Evolutionary conservation across 352 stramenopile genomes (phyloP).

Genomic region (Achlya hypogyna): DNA sequence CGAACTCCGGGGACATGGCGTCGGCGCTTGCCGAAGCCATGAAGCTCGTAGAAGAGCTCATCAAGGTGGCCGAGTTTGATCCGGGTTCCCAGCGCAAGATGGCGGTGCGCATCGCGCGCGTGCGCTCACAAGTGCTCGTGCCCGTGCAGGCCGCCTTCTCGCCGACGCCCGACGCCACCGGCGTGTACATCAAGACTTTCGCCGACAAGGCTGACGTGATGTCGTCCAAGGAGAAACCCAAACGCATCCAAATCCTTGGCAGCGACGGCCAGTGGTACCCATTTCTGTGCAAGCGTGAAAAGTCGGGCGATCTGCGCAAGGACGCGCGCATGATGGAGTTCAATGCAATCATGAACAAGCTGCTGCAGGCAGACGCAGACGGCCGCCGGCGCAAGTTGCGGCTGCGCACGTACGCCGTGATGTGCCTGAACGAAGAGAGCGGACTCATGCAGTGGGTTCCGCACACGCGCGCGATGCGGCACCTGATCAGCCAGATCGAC

Average conservation of each 20-base stretch:
- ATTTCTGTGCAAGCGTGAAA: slow-evolving; percentile 96
- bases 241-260: slow-evolving; percentile 90
- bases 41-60: slow-evolving; percentile 89
- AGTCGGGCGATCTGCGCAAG: slow-evolving; percentile 98
- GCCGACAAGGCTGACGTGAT: slow-evolving; percentile 92
- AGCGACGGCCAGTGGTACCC: slow-evolving; percentile 68
- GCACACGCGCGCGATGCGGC: slow-evolving; percentile 91
- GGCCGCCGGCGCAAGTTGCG: slow-evolving; percentile 87
- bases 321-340: slow-evolving; percentile 99
- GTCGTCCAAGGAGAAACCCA: slow-evolving; percentile 98
- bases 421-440: slow-evolving; percentile 99
- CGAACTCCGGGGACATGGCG: slow-evolving; percentile 51
- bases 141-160: slow-evolving; percentile 69
- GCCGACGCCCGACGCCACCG: slow-evolving; percentile 38
- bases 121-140: slow-evolving; percentile 65
- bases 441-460: slow-evolving; percentile 99
- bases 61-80: slow-evolving; percentile 87
- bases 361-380: slow-evolving; percentile 90
- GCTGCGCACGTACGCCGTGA: slow-evolving; percentile 97
- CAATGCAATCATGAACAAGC: slow-evolving; percentile 98
- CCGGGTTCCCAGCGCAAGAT: slow-evolving; percentile 75
- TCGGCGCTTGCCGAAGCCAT: slow-evolving; percentile 83
- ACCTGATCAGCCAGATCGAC: slow-evolving; percentile 80
- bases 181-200: slow-evolving; percentile 85
- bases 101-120: slow-evolving; percentile 55